Conservation (phyloP, 805 yeast genomes). For the Scheffersomyces ergatensis region DNA sequence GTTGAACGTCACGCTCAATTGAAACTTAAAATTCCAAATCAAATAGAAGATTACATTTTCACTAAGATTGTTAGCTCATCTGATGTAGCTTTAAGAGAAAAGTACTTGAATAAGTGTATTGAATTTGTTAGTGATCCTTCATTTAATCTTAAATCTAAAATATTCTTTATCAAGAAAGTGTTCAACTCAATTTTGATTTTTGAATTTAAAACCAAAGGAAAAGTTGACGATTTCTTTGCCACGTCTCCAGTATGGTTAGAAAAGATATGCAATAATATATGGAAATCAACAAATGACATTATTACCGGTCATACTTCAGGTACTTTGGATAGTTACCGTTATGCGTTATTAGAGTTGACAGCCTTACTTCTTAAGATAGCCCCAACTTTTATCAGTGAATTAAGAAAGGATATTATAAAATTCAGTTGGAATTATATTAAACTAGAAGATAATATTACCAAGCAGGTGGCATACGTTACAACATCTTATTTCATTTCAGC, state of each 20-base stretch:
- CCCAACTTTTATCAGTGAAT: slow-evolving; percentile 54
- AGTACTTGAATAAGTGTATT: slow-evolving; percentile 51
- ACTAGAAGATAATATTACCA: slow-evolving; percentile 82
- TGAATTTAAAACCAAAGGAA: slow-evolving; percentile 53
- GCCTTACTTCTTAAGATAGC: slow-evolving; percentile 71
- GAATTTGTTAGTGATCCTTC: slow-evolving; percentile 46
- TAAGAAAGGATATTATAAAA: slow-evolving; percentile 81
- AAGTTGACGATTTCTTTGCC: slow-evolving; percentile 45
- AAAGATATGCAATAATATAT: slow-evolving; percentile 58
- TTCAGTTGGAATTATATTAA: slow-evolving; percentile 94
- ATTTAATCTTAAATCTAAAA: slow-evolving; percentile 49
- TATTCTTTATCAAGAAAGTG: slow-evolving; percentile 54
- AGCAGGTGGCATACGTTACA: slow-evolving; percentile 89
- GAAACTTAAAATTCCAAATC: slow-evolving; percentile 44
- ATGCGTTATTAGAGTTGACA: slow-evolving; percentile 78
- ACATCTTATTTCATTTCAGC: slow-evolving; percentile 83
- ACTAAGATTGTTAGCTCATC: slow-evolving; percentile 49
- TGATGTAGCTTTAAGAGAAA: slow-evolving; percentile 46
- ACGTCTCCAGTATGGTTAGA: slow-evolving; percentile 60
- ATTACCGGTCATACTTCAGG: slow-evolving; percentile 59
- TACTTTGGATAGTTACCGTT: slow-evolving; percentile 67
- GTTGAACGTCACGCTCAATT: slow-evolving; percentile 40
- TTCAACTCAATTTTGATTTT: slow-evolving; percentile 64
- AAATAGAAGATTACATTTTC: slow-evolving; percentile 58
- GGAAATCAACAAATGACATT: slow-evolving; percentile 64